Percentiles rank a stretch among this genome's conserved stretches.
These are phyloP conservation scores for Musa beccarii DNA, from an alignment of 176 grass and related monocot species.

Conservation along the genomic window DNA sequence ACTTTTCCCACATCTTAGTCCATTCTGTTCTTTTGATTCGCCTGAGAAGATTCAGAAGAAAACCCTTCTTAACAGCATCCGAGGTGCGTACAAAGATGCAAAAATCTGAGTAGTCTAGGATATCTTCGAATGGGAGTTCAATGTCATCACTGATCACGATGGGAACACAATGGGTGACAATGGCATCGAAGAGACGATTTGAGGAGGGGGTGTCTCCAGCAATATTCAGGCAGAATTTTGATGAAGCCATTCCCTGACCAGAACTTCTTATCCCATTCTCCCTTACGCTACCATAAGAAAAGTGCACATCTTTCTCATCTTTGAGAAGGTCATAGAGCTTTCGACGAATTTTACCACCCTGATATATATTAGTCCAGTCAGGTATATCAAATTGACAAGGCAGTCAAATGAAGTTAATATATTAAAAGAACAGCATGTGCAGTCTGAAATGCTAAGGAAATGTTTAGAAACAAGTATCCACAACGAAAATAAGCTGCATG, in stretches of 20 bases:
- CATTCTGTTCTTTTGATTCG: conserved; percentile 31
- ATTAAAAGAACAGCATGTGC: not conserved
- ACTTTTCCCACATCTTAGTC: conserved; percentile 45
- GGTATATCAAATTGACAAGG: not conserved
- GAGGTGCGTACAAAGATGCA: conserved; percentile 66
- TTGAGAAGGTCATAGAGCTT: conserved; percentile 58
- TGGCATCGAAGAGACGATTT: conserved; percentile 84
- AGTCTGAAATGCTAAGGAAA: too few relatives aligned
- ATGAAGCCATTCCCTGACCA: conserved; percentile 51
- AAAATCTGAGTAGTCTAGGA: conserved; percentile 78
- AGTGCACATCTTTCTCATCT: conserved; percentile 56
- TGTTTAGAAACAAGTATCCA: too few relatives aligned
- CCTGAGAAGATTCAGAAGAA: conserved; percentile 39
- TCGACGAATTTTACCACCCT: conserved; percentile 73
- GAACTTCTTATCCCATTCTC: conserved; percentile 61
- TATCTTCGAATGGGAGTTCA: conserved; percentile 78
- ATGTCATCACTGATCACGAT: conserved; percentile 75
- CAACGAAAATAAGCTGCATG: too few relatives aligned
- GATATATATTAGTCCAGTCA: conserved; percentile 3
- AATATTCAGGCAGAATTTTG: conserved; percentile 80
- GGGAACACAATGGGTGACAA: conserved; percentile 68
- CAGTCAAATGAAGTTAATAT: not conserved
- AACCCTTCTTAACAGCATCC: conserved; percentile 34
- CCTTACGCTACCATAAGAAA: conserved; percentile 67
- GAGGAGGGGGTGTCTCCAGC: conserved; percentile 81